phyloP scores from a whole-genome alignment of 202 grass and related monocot species.

The Schoenoplectus tabernaemontani region DNA sequence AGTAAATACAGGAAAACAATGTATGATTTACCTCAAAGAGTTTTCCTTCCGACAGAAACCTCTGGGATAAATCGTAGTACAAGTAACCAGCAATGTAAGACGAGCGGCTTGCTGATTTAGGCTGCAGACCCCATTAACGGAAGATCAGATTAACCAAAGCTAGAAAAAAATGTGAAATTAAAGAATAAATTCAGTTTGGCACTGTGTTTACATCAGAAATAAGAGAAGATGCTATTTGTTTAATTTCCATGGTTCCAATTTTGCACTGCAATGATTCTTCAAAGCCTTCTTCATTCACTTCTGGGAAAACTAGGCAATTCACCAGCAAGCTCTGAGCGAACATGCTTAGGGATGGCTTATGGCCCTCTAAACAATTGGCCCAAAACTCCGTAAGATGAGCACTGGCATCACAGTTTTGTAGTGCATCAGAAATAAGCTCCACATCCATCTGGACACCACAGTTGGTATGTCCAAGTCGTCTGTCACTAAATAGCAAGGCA shows the following conservation, averaged over 20 bases:
- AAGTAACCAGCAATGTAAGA: conserved; percentile 56
- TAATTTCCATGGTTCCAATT: conserved; percentile 41
- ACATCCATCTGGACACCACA: conserved; percentile 57
- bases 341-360: conserved; percentile 39
- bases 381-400: conserved; percentile 46
- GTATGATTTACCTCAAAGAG: conserved; percentile 43
- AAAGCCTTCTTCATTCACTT: conserved; percentile 25
- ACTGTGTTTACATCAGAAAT: conserved; percentile 54
- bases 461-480: conserved; percentile 63
- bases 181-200: conserved; percentile 2
- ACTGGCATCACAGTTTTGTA: conserved; percentile 38
- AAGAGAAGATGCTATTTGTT: conserved; percentile 46
- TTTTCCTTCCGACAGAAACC: conserved; percentile 46
- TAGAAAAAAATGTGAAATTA: conserved; percentile 4
- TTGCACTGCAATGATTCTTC: conserved; percentile 29
- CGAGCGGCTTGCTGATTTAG: conserved; percentile 35
- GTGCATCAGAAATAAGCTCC: conserved; percentile 42
- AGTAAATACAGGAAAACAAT: not conserved
- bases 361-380: conserved; percentile 48
- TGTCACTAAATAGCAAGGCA: conserved; percentile 42
- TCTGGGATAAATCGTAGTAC: conserved; percentile 82
- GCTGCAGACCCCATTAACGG: conserved; percentile 40
- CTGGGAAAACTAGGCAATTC: conserved; percentile 30
- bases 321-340: conserved; percentile 57
- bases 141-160: conserved; percentile 19